phyloP scores from a whole-genome alignment of 345 rosid genomes.

The Ceriops tagal region DNA sequence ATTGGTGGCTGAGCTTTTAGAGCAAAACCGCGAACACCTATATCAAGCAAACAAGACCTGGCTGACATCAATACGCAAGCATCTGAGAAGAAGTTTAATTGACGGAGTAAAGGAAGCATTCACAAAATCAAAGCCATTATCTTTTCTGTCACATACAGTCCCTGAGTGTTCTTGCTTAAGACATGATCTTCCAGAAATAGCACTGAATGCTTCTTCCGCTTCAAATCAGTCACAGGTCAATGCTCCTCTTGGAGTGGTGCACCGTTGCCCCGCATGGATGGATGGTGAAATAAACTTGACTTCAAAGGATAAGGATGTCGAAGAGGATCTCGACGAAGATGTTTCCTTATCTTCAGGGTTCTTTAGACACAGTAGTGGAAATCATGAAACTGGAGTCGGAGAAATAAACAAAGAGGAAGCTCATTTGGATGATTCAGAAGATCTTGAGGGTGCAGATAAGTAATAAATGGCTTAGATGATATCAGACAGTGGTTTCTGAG shows the following conservation, averaged over 20 bases:
- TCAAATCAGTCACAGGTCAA: conserved; percentile 34
- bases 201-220: conserved; percentile 31
- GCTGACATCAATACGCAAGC: conserved; percentile 67
- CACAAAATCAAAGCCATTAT: conserved; percentile 41
- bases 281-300: conserved; percentile 31
- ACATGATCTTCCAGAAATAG: conserved; percentile 17
- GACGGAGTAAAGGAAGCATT: conserved; percentile 65
- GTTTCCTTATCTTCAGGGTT: conserved; percentile 69
- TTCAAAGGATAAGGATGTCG: conserved; percentile 59
- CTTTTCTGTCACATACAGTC: conserved; percentile 78
- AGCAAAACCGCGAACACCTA: conserved; percentile 55
- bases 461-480: background rate
- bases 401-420: conserved; percentile 76
- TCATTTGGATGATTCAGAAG: conserved; percentile 87
- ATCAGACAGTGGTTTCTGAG: background rate
- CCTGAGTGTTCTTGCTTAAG: conserved; percentile 85
- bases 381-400: conserved; percentile 53
- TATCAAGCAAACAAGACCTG: conserved; percentile 84
- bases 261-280: conserved; percentile 79
- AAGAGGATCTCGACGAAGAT: conserved; percentile 77
- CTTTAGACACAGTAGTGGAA: conserved; percentile 43
- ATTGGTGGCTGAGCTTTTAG: conserved; percentile 58
- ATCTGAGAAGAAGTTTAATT: conserved; percentile 59
- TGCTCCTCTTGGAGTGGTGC: conserved; percentile 48
- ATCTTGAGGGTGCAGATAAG: conserved; percentile 66